Base-by-base conservation (phyloP, 352 stramenopile species). In the Phytopythium ostracodes region DNA sequence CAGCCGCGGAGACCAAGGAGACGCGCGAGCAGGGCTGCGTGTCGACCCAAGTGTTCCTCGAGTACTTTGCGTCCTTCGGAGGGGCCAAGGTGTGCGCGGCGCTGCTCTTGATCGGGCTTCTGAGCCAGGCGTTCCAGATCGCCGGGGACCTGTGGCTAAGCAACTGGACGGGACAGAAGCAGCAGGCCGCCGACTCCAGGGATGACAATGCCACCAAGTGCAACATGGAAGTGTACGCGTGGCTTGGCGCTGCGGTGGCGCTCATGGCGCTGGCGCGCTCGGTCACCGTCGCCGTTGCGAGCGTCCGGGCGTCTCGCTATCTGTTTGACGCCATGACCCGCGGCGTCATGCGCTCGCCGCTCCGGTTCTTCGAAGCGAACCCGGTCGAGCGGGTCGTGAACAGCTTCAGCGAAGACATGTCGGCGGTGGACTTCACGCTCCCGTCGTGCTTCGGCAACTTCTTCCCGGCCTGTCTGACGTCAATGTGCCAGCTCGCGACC, bases 351-450 rank as follows among this genome's bases (percentile, higher is more conserved):
- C 72, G 77, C 47, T 91, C 92, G 20, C 91, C 92, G 8, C 81
- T 98, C 36, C 67, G 81, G 3, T 98, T 98, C 71, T 98, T 98
- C 67, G 90, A 98, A 65, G 84, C 77, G 6, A 97, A 94, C 60
- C 94, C 92, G 10, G 74, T 95, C 25, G 90, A 89, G 1, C 76
- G 89, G 56, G 89, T 98, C 57, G 35, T 97, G 14, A 96, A 94
- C 60, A 78, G 94, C 15, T 98, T 97, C 52, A 68, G 77, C 43
- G 82, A 78, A 12, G 91, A 97, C 62, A 93, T 97, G 73, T 79
- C 91, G 40, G 84, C 86, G 15, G 69, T 97, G 14, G 91, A 98
- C 73, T 78, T 95, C 27, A 76, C 91, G 49, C 63, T 89, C 29
- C 64, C 70, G 4, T 66, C 75, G 12, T 56, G 56, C 4, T 72